These are phyloP conservation scores for Tolypocladium guangdongense DNA, from an alignment of 2,329 filamentous ascomycete species.

Conservation along the genomic window DNA sequence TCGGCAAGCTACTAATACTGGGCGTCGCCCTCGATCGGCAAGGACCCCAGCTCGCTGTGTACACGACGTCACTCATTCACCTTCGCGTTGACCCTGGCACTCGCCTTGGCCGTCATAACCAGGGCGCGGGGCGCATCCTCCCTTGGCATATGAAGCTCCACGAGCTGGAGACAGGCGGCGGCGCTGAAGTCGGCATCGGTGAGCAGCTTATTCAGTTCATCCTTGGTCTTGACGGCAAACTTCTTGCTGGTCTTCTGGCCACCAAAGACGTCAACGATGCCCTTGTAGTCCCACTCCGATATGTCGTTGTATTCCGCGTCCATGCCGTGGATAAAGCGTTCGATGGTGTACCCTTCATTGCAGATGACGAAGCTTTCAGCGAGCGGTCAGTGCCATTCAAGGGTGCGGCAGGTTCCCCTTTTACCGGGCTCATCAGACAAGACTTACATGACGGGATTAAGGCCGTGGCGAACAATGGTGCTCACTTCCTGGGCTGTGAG, in stretches of 20 bases:
- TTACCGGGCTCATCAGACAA: too few species aligned
- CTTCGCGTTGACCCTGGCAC: conserved; percentile 55
- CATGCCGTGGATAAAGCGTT: conserved; percentile 80
- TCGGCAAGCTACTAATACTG: neutral
- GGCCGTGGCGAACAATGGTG: conserved; percentile 66
- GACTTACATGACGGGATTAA: conserved; percentile 66
- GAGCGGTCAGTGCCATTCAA: neutral
- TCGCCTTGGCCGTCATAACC: conserved; percentile 58
- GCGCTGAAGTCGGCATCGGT: conserved; percentile 52
- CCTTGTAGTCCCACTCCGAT: conserved; percentile 60
- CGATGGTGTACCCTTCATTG: conserved; percentile 84
- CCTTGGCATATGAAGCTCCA: conserved; percentile 72
- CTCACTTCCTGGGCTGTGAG: conserved; percentile 74
- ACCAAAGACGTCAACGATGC: conserved; percentile 58
- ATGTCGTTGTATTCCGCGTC: conserved; percentile 75
- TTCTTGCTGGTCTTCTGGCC: conserved; percentile 49
- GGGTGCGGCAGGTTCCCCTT: neutral
- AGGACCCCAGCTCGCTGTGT: neutral
- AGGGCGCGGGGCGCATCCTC: conserved; percentile 65
- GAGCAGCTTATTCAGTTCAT: conserved; percentile 56
- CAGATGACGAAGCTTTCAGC: conserved; percentile 60
- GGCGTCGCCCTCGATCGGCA: neutral
- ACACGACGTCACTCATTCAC: conserved; percentile 11
- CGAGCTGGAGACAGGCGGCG: conserved; percentile 50
- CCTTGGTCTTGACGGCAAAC: conserved; percentile 57